Evolutionary conservation across 306 rosid genomes (phyloP).

Genomic region (Prunus campanulata): DNA sequence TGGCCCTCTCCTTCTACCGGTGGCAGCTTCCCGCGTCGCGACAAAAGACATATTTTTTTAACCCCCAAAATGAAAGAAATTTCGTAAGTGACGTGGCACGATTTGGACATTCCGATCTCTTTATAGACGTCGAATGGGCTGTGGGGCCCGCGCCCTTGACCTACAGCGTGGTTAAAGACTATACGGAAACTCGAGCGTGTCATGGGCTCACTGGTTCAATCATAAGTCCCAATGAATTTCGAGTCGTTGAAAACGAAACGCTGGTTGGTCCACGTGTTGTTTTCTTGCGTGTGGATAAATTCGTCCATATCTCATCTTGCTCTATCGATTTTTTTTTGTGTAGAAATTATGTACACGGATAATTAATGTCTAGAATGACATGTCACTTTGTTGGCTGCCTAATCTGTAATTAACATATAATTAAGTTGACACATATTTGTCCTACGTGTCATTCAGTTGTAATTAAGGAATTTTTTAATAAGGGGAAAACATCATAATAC

Average conservation of each 20-base stretch:
- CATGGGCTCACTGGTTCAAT: not conserved
- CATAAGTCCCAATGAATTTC: not conserved
- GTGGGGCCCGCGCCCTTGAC: conserved; percentile 12
- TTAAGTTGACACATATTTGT: not conserved
- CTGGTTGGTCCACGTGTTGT: conserved; percentile 44
- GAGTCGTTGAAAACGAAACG: not conserved
- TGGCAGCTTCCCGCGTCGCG: not conserved
- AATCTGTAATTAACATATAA: too few species aligned
- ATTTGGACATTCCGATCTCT: not conserved
- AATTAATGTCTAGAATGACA: conserved; percentile 1
- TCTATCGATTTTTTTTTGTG: not conserved
- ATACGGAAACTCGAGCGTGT: conserved; percentile 9
- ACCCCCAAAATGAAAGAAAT: not conserved
- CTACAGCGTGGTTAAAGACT: not conserved
- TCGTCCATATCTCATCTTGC: conserved; percentile 28
- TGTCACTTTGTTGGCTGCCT: conserved; percentile 15
- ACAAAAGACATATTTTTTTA: not conserved
- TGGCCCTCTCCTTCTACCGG: not conserved
- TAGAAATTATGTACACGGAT: not conserved
- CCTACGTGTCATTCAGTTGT: conserved; percentile 21
- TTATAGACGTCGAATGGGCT: not conserved
- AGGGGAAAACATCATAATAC: too few species aligned
- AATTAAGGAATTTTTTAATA: not conserved
- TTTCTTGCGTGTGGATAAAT: not conserved
- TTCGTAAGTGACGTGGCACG: conserved; percentile 18